A percentile compares a stretch with the other conserved stretches of the same genome.
Evolutionary conservation across 2,329 filamentous ascomycete species (phyloP).

Genomic region (Nannizziopsis arthrosporioides): DNA sequence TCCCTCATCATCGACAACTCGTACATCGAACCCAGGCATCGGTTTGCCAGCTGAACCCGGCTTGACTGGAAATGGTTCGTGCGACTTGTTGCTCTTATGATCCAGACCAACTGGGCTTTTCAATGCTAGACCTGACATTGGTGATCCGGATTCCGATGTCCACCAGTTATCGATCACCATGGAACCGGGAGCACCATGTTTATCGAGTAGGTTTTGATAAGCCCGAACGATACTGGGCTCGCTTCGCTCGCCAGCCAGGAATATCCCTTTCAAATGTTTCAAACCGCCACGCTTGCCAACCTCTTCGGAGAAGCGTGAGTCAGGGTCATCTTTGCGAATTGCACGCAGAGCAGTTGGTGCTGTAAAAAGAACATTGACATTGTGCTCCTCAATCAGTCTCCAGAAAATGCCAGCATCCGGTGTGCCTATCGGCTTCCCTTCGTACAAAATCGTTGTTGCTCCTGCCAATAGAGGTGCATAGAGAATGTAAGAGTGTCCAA

Average conservation of each 20-base stretch:
- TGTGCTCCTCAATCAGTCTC: constrained; percentile 74
- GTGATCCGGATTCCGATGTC: constrained; percentile 59
- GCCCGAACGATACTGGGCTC: constrained; percentile 74
- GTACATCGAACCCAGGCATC: constrained; percentile 83
- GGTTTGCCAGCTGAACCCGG: constrained; percentile 82
- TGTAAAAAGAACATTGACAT: constrained; percentile 72
- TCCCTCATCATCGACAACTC: constrained; percentile 70
- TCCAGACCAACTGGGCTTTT: constrained; percentile 51
- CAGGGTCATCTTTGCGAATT: constrained; percentile 73
- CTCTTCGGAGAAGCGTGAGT: constrained; percentile 53
- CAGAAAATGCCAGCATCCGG: constrained; percentile 81
- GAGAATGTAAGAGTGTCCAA: constrained; percentile 75
- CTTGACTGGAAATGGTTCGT: constrained; percentile 51
- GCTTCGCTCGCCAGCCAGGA: constrained; percentile 78
- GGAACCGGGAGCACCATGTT: constrained; percentile 53
- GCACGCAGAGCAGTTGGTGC: constrained; percentile 79
- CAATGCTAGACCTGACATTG: constrained; percentile 54
- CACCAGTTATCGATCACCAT: constrained; percentile 62
- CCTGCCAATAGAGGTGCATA: constrained; percentile 79
- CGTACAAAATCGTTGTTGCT: constrained; percentile 76
- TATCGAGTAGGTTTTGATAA: constrained; percentile 61
- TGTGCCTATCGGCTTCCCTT: constrained; percentile 87
- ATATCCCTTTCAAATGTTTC: constrained; percentile 60
- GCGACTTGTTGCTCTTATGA: constrained; percentile 32
- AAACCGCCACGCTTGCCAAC: constrained; percentile 59